Conservation (phyloP, 2,329 filamentous ascomycete species). For the Aurifilum marmelostoma region DNA sequence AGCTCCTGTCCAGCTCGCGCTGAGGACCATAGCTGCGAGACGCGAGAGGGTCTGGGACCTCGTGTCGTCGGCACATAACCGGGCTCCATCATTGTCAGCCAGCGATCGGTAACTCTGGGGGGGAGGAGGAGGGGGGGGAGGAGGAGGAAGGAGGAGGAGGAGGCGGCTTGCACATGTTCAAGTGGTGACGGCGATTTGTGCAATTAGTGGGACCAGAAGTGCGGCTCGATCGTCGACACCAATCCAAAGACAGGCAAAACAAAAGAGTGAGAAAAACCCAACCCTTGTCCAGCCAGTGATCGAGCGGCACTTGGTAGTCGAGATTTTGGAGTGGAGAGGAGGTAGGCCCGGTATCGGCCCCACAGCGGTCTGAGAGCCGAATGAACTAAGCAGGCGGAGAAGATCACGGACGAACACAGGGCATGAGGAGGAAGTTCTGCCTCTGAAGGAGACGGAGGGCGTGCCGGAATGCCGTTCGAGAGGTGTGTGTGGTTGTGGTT, state of each 20-base stretch:
- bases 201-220: conserved; percentile 16
- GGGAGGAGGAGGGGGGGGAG: neutral
- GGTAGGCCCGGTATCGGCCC: conserved; percentile 29
- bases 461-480: neutral
- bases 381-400: conserved; percentile 1
- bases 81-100: neutral
- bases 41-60: neutral
- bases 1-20: neutral
- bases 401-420: neutral
- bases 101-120: neutral
- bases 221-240: conserved; percentile 15
- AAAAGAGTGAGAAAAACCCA: neutral
- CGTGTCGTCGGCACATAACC: conserved; percentile 10
- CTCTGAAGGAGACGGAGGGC: neutral
- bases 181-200: conserved; percentile 17
- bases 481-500: conserved; percentile 1
- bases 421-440: neutral
- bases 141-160: neutral
- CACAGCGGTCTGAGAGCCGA: conserved; percentile 21
- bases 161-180: neutral
- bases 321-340: neutral
- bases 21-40: conserved; percentile 16
- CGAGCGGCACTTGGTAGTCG: conserved; percentile 7
- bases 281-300: neutral
- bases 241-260: conserved; percentile 13